Conservation (phyloP, 306 rosid species). For the Potentilla sterilis region DNA sequence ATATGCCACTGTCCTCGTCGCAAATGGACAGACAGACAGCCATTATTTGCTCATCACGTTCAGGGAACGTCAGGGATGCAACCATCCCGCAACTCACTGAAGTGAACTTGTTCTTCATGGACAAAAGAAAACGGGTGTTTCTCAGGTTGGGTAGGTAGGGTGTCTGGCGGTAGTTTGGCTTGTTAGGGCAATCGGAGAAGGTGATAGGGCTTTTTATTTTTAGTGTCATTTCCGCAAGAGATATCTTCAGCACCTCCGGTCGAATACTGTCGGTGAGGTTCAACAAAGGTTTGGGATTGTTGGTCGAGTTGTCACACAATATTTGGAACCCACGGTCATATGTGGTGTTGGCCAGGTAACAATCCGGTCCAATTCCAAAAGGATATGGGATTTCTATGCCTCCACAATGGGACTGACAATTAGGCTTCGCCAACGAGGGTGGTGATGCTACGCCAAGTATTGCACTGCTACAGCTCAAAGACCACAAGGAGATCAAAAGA, state of each 20-base stretch:
- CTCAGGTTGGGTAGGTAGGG: not conserved
- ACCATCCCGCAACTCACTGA: not conserved
- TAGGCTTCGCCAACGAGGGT: not conserved
- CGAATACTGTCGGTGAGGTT: not conserved
- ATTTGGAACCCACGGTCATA: constrained; percentile 32
- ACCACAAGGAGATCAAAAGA: not conserved
- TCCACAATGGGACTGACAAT: constrained; percentile 24
- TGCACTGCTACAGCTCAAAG: not conserved
- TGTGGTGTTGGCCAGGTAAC: not conserved
- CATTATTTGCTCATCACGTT: not conserved
- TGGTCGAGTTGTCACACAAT: constrained; percentile 7
- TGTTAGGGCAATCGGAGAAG: not conserved
- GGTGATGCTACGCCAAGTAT: not conserved
- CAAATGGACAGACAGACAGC: not conserved
- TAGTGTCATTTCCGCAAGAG: not conserved
- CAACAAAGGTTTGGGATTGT: not conserved
- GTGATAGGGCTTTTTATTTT: constrained; percentile 9
- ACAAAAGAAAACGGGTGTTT: not conserved
- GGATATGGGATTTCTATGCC: not conserved
- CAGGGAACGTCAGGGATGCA: not conserved
- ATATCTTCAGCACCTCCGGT: not conserved
- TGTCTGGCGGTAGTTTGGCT: not conserved
- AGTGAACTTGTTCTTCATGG: not conserved
- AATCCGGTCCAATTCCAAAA: not conserved
- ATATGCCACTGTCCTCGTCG: rapidly evolving